phyloP scores from a whole-genome alignment of 768 basidiomycete genomes.

The Porphyrellus cyaneotinctus region DNA sequence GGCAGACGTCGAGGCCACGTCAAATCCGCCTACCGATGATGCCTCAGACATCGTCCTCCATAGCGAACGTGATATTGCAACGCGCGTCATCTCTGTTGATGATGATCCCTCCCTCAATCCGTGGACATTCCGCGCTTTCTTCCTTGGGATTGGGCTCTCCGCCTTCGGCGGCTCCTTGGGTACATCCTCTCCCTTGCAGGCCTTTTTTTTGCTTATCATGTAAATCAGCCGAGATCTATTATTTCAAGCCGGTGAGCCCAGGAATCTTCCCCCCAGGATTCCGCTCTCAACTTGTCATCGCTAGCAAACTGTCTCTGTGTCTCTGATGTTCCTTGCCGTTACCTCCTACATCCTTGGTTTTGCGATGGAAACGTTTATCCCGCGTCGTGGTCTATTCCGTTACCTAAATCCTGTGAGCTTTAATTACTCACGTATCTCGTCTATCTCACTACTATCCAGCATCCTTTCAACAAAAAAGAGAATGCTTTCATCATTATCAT shows the following conservation, averaged over 20 bases:
- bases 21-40: neutral
- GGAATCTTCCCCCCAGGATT: neutral
- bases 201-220: neutral
- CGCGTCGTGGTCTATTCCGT: conserved; percentile 41
- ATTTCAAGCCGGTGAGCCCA: conserved; percentile 49
- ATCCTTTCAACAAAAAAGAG: conserved; percentile 59
- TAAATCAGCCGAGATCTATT: conserved; percentile 50
- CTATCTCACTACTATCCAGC: conserved; percentile 29
- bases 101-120: conserved; percentile 6
- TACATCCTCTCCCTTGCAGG: conserved; percentile 12
- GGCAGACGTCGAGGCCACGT: neutral
- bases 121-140: conserved; percentile 33
- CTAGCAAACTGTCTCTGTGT: conserved; percentile 50
- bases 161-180: conserved; percentile 49
- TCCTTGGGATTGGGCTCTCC: conserved; percentile 53
- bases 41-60: neutral
- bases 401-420: conserved; percentile 46
- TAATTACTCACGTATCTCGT: neutral
- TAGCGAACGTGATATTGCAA: conserved; percentile 1
- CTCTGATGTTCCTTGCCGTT: conserved; percentile 51
- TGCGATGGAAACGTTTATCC: conserved; percentile 43
- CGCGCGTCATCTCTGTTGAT: neutral
- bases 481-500: conserved; percentile 57
- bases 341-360: conserved; percentile 49
- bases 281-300: neutral